A percentile compares a stretch with the other conserved stretches of the same genome.
These are phyloP conservation scores for Pleurotus tuber-regium DNA, from an alignment of 768 basidiomycete genomes.

Conservation along the genomic window DNA sequence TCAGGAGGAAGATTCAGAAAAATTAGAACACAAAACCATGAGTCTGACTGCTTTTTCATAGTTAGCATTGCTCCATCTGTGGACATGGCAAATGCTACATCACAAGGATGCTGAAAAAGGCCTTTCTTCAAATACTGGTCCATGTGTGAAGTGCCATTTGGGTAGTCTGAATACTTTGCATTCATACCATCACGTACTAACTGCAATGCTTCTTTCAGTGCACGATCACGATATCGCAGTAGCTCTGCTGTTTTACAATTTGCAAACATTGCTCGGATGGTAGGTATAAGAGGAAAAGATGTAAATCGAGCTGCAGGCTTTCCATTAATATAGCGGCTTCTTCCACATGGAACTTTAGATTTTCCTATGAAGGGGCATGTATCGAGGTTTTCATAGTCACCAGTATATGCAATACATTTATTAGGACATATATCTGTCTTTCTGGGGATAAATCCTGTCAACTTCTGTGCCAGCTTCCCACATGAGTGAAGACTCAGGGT, in stretches of 20 bases:
- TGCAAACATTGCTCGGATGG: constrained; percentile 25
- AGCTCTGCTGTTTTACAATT: constrained; percentile 23
- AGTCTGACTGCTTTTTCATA: constrained; percentile 30
- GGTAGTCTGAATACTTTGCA: constrained; percentile 23
- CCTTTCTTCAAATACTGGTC: constrained; percentile 17
- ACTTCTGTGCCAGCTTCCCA: constrained; percentile 14
- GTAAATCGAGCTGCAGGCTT: constrained; percentile 21
- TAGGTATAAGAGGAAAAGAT: constrained; percentile 20
- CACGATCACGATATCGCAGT: constrained; percentile 21
- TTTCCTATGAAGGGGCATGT: constrained; percentile 14
- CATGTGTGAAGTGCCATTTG: constrained; percentile 18
- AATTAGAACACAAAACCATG: constrained; percentile 22
- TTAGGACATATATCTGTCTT: constrained; percentile 22
- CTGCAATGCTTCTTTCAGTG: constrained; percentile 18
- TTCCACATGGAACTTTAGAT: constrained; percentile 11
- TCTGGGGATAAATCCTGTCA: constrained; percentile 17
- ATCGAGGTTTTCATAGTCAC: constrained; percentile 11
- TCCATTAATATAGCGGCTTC: background rate
- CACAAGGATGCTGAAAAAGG: constrained; percentile 22
- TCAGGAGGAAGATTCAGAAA: constrained; percentile 22
- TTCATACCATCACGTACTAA: constrained; percentile 13
- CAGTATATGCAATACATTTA: constrained; percentile 25
- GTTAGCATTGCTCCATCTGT: constrained; percentile 30
- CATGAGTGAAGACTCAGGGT: constrained; percentile 18
- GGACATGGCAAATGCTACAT: constrained; percentile 22